Evolutionary conservation across 2,329 filamentous ascomycete genomes (phyloP), one percentile per base, ranked within the genome.

Genomic region (Alternaria tenuissima): DNA sequence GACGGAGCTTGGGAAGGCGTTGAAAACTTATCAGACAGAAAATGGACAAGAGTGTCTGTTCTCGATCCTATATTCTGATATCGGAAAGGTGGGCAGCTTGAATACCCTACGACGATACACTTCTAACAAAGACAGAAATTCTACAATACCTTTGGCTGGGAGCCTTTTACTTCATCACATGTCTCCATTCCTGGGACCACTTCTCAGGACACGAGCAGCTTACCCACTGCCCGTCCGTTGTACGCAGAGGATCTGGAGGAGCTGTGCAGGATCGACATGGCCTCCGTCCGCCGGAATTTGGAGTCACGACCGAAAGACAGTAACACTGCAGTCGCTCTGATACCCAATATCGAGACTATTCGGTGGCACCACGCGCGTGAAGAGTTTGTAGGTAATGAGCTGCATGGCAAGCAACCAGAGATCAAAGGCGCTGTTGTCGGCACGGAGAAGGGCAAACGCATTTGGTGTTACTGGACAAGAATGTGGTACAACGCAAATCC

Each of bases 1-100:
- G 80, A 79, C 78, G 42, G 88, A 94, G 67, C 75, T 95, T 36
- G 88, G 85, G 4, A 79, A 81, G 52, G 81, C 79, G 54, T 71
- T 89, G 42, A 81, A 83, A 63, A 84, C 79, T 3, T 85, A 85
- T 79, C 84, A 87, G 66, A 78, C 80, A 59, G 73, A n/a, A 53
- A 65, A 65, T 42, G 76, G 79, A 5, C 64, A 46, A 72, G 14
- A 73, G 74, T 83, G 76, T 64, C 78, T 87, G 14, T 95, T 94
- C 77, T 94, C 91, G 0, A 86, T 96, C 7, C 83, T 97, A 8
- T 97, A 89, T 78, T 96, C 93, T 8, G 92, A 96, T 71, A 93
- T 96, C 65, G 92, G 94, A 20, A 82, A 66, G 84, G 85, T 64
- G 68, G 73, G 44, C 77, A 84, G 14, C 89, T 38, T 84, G 83